Base-by-base conservation (phyloP, 1,284 basidiomycete genomes). In the Pholiota adiposa region DNA sequence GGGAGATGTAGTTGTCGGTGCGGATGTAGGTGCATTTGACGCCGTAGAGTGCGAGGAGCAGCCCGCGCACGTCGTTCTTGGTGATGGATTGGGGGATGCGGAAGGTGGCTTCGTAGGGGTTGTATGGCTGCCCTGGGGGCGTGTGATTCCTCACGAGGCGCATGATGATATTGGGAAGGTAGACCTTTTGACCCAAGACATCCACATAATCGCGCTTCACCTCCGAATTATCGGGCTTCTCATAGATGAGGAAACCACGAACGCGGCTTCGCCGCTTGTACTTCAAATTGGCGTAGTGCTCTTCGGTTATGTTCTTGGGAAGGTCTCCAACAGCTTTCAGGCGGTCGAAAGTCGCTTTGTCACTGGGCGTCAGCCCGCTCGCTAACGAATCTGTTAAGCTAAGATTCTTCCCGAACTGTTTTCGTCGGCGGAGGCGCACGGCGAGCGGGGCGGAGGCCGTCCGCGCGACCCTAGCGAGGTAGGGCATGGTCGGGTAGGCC, bases 61-160 rank as follows among this genome's bases (percentile, higher is more conserved):
- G 97, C 2, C 91, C 91, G 49, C 94, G 88, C 33, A 98, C 79
- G 75, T 96, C 94, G 63, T 90, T 93, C 78, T 98, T 98, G 58
- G 94, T 97, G 77, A 97, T 83, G 54, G 86, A 88, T 60, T 88
- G 88, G 1, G 91, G 87, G 43, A 97, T 84, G 59, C 94, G 91
- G 82, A 98, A 97, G 1, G 96, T 98, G 6, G 96, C 96, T 73
- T 95, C 91, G 79, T 90, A 96, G 1, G 95, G 92, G 67, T 98
- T 97, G 81, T 98, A 98, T 4, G 93, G 80, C 68, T 92, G 77
- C 0, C 91, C 93, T 1, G 79, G 75, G 0, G 84, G 86, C 0
- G 94, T 96, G 69, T 89, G 77, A 75, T 98, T 98, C 40, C 93
- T 88, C 48, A 97, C 88, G 56, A 98, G 82, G 58, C 87, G 84